Conservation (phyloP, 2,329 filamentous ascomycete genomes). For the Neopestalotiopsis rosae region DNA sequence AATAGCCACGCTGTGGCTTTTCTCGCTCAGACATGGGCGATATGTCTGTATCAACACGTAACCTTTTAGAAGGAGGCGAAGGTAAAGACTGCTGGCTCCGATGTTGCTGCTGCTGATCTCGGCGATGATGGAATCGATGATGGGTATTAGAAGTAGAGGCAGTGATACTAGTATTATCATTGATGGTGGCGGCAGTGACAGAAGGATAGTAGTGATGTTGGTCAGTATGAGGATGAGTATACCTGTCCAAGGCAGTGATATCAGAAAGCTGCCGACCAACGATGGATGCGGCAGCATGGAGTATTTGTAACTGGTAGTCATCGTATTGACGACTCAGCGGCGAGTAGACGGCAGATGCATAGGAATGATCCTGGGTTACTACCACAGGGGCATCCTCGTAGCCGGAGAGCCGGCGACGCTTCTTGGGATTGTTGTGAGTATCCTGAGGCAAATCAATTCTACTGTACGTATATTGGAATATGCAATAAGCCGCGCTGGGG, state of each 20-base stretch:
- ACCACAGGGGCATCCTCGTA: conserved; percentile 43
- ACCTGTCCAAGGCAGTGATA: conserved; percentile 39
- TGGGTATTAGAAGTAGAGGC: conserved; percentile 19
- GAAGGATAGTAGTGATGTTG: background rate
- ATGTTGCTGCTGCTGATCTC: background rate
- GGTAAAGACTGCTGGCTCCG: conserved; percentile 21
- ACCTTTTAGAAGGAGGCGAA: conserved; percentile 31
- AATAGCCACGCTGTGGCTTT: conserved; percentile 25
- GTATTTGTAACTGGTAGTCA: conserved; percentile 37
- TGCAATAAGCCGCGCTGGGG: conserved; percentile 38
- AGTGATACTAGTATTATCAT: background rate
- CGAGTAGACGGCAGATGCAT: conserved; percentile 31
- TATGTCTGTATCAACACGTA: conserved; percentile 33
- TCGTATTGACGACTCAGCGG: conserved; percentile 28
- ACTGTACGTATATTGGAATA: conserved; percentile 35
- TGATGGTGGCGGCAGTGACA: background rate
- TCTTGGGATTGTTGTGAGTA: conserved; percentile 44
- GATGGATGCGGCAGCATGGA: conserved; percentile 39
- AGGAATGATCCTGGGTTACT: conserved; percentile 37
- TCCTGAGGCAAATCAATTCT: conserved; percentile 41
- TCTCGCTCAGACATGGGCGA: conserved; percentile 31
- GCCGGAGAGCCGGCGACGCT: conserved; percentile 49
- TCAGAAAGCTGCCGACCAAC: conserved; percentile 36
- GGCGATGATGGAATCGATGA: background rate
- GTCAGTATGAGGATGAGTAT: conserved; percentile 31